Evolutionary conservation across 2,329 filamentous ascomycete species (phyloP), one percentile per base, ranked within the genome.

Genomic region (Penicillium sclerotigenum): DNA sequence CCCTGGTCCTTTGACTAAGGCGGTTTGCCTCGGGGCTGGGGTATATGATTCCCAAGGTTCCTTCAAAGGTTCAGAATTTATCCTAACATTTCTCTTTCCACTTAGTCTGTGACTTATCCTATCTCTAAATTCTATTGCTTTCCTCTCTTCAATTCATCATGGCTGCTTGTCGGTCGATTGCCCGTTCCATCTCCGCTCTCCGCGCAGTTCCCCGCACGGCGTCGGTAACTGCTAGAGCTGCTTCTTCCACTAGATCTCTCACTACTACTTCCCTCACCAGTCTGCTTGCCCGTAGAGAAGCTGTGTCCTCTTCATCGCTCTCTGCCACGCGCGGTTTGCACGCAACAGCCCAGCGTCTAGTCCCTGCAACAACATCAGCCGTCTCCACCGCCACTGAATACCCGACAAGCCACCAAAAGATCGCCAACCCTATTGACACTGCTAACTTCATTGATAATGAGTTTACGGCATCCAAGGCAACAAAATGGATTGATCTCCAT

Each of bases 381-480:
- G 74, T 77, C 48, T 73, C 73, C 6, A 78, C 79, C n/a, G 72
- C 80, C 38, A 75, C 79, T 50, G 75, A 79, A 56, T 85, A 84
- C 69, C 82, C 81, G 33, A 83, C 76, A 47, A 77, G 69, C 58
- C 84, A 87, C 73, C 78, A 82, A 46, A 75, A 75, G 58, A 82
- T 86, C 64, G 62, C 77, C 57, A 77, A 80, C 57, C 81, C 83
- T 22, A 71, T 79, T 58, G 80, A 86, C 68, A 87, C 84, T 11
- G 76, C 78, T 58, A 85, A 86, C 75, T 87, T 87, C 75, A 70
- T 87, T 48, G 81, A 87, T 72, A 87, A 87, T 71, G 70, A 83
- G 60, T 86, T 87, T 68, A 75, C 83, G 16, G 59, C 79, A 5
- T 87, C 84, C 7, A 75, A 82, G 61, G 79, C 84, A 9, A 75